A percentile compares a stretch with the other conserved stretches of the same genome.
These are phyloP conservation scores for Plasmodium relictum DNA, from an alignment of 169 alveolate genomes.

Conservation along the genomic window DNA sequence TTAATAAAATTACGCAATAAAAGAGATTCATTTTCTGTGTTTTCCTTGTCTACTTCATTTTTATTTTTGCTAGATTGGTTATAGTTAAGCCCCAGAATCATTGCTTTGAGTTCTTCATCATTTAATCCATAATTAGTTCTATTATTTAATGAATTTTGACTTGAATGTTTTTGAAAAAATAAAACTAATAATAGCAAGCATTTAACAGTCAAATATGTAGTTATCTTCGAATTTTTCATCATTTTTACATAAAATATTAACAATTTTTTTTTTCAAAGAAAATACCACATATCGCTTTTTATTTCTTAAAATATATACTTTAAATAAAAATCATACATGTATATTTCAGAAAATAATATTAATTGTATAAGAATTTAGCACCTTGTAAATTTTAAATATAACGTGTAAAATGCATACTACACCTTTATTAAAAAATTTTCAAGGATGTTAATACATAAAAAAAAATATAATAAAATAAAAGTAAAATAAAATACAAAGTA, in stretches of 20 bases:
- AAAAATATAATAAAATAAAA: slow-evolving; percentile 33
- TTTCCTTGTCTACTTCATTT: slow-evolving; percentile 29
- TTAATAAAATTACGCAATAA: slow-evolving; percentile 57
- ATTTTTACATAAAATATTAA: slow-evolving; percentile 25
- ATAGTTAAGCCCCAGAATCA: slow-evolving; percentile 62
- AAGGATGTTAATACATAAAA: slow-evolving; percentile 14
- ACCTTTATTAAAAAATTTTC: slow-evolving; percentile 30
- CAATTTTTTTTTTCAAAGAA: slow-evolving; percentile 35
- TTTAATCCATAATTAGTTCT: slow-evolving; percentile 58
- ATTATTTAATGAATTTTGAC: slow-evolving; percentile 34
- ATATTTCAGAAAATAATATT: slow-evolving; percentile 34
- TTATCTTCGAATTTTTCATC: slow-evolving; percentile 32
- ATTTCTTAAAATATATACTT: slow-evolving; percentile 14
- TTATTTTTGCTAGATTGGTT: slow-evolving; percentile 26
- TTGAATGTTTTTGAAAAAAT: slow-evolving; percentile 36
- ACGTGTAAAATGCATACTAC: slow-evolving; percentile 5
- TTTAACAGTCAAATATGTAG: slow-evolving; percentile 20
- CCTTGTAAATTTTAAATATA: slow-evolving; percentile 3
- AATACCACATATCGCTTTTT: slow-evolving; percentile 3
- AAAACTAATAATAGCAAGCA: slow-evolving; percentile 38
- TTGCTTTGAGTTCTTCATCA: slow-evolving; percentile 56
- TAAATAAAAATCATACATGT: slow-evolving; percentile 21
- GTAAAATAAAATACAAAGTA: slow-evolving; percentile 7
- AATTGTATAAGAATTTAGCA: slow-evolving; percentile 17
- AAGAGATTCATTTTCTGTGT: slow-evolving; percentile 41